Evolutionary conservation across 2,329 filamentous ascomycete species (phyloP), one percentile per base, ranked within the genome.

Genomic region (Chaetomiaceae sp.): DNA sequence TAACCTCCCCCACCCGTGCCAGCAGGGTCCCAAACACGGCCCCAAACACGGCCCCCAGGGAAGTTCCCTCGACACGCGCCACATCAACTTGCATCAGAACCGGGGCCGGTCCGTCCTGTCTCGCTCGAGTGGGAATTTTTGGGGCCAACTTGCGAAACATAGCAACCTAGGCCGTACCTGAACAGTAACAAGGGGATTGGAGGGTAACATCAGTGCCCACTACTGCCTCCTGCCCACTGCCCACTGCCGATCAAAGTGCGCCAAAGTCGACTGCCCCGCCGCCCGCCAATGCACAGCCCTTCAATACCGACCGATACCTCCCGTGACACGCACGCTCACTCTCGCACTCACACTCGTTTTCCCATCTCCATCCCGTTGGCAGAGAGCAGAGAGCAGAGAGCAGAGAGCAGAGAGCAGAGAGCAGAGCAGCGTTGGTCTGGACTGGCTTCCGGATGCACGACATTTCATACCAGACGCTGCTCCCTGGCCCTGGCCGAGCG

Each of bases 401-500:
- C n/a, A n/a, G n/a, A n/a, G n/a, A n/a, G n/a, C n/a, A n/a, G n/a
- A n/a, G n/a, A 35, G 41, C 46, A 43, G 44, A 43, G 34, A 27
- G 25, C 39, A 43, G 34, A 27, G 25, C 39, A 31, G 47, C 33
- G 19, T 27, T 21, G 12, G 35, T 30, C 31, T 33, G 14, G 27
- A 35, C 27, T 13, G 13, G 20, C 27, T 38, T 41, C 45, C 48
- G 51, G 41, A 50, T 56, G 51, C 54, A 52, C 45, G 47, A 50
- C 49, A 34, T 51, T 55, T 57, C 54, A 58, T 65, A 63, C 59
- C 48, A 58, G 41, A 53, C 46, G 37, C 41, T 46, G 43, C 23
- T 54, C 23, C 31, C 46, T 42, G 44, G 59, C 23, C 31, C 46
- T 42, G 44, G 59, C 53, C 62, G 61, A 65, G 63, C 65, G 64